Conservation (phyloP, 257 asterid species). For the Salvia splendens region DNA sequence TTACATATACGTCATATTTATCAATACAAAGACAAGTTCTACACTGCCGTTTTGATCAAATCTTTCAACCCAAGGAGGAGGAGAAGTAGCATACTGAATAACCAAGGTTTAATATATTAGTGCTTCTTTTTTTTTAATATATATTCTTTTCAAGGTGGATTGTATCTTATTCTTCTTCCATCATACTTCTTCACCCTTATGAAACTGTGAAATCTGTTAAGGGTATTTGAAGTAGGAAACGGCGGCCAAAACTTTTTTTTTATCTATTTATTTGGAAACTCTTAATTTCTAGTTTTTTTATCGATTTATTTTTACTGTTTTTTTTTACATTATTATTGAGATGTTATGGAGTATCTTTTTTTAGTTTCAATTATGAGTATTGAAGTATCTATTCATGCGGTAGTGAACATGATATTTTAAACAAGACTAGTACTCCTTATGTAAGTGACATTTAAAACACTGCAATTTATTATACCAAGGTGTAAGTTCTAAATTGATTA, state of each 20-base stretch:
- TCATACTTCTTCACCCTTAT: conserved; percentile 20
- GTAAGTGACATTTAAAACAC: too few species aligned
- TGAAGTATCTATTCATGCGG: too few species aligned
- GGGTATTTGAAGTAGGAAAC: conserved; percentile 31
- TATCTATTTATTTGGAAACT: conserved; percentile 30
- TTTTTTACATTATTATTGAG: not conserved
- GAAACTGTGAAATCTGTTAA: conserved; percentile 39
- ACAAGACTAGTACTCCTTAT: too few species aligned
- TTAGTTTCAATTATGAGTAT: not conserved
- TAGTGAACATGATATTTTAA: too few species aligned
- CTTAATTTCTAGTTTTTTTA: conserved; percentile 3
- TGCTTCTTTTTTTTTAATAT: conserved; percentile 17
- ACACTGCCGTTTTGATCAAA: conserved; percentile 30
- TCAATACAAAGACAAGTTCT: conserved; percentile 38
- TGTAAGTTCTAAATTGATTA: too few species aligned
- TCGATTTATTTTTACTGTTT: not conserved
- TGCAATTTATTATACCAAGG: too few species aligned
- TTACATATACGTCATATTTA: conserved; percentile 31
- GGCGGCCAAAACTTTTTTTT: conserved; percentile 14
- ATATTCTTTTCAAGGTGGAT: conserved; percentile 54
- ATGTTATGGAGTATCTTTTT: not conserved
- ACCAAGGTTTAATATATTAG: conserved; percentile 33
- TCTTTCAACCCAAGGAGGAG: conserved; percentile 34
- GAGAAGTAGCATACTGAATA: conserved; percentile 36
- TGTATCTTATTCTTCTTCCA: conserved; percentile 37